phyloP scores from a whole-genome alignment of 345 rosid species.

The Triadica sebifera region DNA sequence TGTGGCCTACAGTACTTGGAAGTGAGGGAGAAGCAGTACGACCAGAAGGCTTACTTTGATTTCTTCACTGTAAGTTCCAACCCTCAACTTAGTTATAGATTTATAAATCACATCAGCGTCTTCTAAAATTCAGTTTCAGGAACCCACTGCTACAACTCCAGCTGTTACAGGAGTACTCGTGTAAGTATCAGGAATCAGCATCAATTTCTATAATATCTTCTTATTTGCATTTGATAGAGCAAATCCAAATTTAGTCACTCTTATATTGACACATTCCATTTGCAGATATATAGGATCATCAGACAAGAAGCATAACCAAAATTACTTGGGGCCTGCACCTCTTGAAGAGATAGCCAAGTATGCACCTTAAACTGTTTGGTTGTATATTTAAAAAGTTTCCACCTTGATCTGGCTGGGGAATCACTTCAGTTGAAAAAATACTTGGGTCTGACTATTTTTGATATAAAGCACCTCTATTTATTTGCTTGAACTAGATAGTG shows the following conservation, averaged over 20 bases:
- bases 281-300: slow-evolving; percentile 77
- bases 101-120: slow-evolving; percentile 5
- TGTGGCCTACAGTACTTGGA: slow-evolving; percentile 55
- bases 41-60: slow-evolving; percentile 74
- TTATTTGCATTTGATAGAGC: neutral
- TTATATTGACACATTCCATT: slow-evolving; percentile 4
- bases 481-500: neutral
- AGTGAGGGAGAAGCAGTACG: slow-evolving; percentile 91
- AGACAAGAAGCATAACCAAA: slow-evolving; percentile 63
- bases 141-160: slow-evolving; percentile 51
- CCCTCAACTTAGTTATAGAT: neutral
- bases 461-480: neutral
- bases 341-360: slow-evolving; percentile 79
- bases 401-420: too few species aligned
- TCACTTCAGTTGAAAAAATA: too few species aligned
- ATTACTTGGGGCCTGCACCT: slow-evolving; percentile 84
- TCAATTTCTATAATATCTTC: neutral
- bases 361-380: slow-evolving; percentile 5
- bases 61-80: slow-evolving; percentile 64
- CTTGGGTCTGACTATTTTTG: too few species aligned
- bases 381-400: too few species aligned
- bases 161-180: slow-evolving; percentile 80
- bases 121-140: slow-evolving; percentile 47
- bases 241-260: slow-evolving; percentile 1
- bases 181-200: slow-evolving; percentile 42